Percentiles rank a stretch among this genome's conserved stretches.
phyloP scores from a whole-genome alignment of 352 stramenopile species.

The Globisporangium takayamanum region DNA sequence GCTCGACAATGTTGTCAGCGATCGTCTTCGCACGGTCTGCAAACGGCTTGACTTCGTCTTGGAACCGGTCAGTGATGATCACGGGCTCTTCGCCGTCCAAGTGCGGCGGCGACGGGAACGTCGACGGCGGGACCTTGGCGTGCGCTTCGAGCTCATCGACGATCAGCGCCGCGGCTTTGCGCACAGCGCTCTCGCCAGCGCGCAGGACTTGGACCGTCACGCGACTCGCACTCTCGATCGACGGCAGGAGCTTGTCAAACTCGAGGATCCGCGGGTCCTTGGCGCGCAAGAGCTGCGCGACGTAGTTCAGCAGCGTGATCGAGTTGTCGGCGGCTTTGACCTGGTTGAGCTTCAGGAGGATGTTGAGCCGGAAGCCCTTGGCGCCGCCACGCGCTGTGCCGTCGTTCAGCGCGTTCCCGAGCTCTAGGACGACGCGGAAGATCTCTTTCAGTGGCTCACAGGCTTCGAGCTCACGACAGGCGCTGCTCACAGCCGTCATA shows the following conservation, averaged over 20 bases:
- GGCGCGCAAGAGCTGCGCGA: conserved; percentile 58
- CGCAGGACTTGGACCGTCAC: conserved; percentile 76
- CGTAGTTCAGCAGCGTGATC: conserved; percentile 78
- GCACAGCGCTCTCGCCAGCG: conserved; percentile 62
- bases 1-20: conserved; percentile 45
- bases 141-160: conserved; percentile 66
- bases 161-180: conserved; percentile 65
- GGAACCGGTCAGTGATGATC: conserved; percentile 60
- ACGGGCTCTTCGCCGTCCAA: conserved; percentile 19
- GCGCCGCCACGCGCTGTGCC: conserved; percentile 75
- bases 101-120: conserved; percentile 25
- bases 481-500: conserved; percentile 80
- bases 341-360: conserved; percentile 85
- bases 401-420: conserved; percentile 91
- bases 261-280: conserved; percentile 63
- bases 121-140: conserved; percentile 40
- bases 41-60: conserved; percentile 71
- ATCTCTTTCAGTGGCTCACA: conserved; percentile 86
- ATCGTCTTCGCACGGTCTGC: conserved; percentile 55
- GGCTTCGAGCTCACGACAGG: conserved; percentile 86
- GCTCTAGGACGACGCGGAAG: conserved; percentile 72
- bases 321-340: conserved; percentile 82
- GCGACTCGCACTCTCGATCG: conserved; percentile 67
- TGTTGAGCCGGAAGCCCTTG: conserved; percentile 84
- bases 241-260: conserved; percentile 70